Conservation (phyloP, 1,284 basidiomycete species). For the Ustilago nuda region DNA sequence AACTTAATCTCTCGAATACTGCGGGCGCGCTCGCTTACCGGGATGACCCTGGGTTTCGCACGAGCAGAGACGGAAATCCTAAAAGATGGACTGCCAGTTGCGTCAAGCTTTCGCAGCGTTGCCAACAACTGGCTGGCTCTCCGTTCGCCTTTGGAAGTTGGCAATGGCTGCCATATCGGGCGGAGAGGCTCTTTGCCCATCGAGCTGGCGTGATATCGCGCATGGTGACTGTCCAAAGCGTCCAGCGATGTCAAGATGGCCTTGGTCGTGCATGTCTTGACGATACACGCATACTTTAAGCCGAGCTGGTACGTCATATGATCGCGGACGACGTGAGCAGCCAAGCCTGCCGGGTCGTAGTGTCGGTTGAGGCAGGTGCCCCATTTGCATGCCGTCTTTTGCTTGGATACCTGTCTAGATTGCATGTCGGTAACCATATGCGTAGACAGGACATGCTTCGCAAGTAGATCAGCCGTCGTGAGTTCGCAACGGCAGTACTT, state of each 20-base stretch:
- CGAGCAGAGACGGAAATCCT: slow-evolving; percentile 13
- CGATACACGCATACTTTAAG: slow-evolving; percentile 32
- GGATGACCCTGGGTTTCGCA: slow-evolving; percentile 8
- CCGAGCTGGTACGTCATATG: slow-evolving; percentile 33
- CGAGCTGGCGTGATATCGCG: slow-evolving; percentile 17
- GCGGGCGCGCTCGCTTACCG: not conserved
- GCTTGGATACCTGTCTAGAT: not conserved
- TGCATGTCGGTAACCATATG: slow-evolving; percentile 1
- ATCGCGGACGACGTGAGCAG: slow-evolving; percentile 30
- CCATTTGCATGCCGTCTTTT: slow-evolving; percentile 35
- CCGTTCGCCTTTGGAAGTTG: not conserved
- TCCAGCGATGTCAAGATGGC: slow-evolving; percentile 14
- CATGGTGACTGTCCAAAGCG: slow-evolving; percentile 22
- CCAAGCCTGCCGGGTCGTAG: slow-evolving; percentile 25
- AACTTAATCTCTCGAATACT: not conserved
- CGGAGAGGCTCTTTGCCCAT: not conserved
- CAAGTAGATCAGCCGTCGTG: slow-evolving; percentile 33
- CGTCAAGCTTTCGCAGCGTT: slow-evolving; percentile 7
- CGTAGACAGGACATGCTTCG: slow-evolving; percentile 22
- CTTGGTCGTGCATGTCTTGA: slow-evolving; percentile 15
- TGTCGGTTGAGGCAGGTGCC: slow-evolving; percentile 33
- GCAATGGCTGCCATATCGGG: slow-evolving; percentile 15
- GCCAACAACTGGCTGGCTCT: slow-evolving; percentile 7
- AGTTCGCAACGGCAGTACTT: slow-evolving; percentile 21
- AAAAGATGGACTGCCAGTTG: not conserved